Conservation (phyloP, 139 green algal genomes). For the Chlorella vulgaris region DNA sequence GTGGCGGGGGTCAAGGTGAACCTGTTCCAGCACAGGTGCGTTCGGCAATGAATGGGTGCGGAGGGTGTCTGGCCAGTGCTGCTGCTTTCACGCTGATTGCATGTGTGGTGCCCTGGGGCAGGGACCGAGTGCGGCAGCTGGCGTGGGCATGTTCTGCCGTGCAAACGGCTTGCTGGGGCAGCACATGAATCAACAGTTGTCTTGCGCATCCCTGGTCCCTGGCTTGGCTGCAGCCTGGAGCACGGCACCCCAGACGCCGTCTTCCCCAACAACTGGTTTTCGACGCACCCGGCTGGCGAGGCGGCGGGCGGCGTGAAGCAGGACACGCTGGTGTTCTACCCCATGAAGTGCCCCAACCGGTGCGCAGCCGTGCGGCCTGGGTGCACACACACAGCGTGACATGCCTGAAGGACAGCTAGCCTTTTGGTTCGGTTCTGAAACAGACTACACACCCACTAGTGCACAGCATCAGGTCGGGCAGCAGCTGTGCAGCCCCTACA, state of each 20-base stretch:
- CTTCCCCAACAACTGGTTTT: conserved; percentile 98
- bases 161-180: no score
- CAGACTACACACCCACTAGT: no score
- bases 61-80: neutral
- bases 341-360: conserved; percentile 92
- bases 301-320: conserved; percentile 52
- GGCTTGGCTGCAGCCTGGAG: conserved; percentile 56
- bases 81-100: neutral
- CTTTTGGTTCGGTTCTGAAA: no score
- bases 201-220: no score
- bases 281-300: conserved; percentile 63
- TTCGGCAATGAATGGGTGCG: neutral
- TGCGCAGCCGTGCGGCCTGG: neutral
- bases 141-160: no score
- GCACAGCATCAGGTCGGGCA: no score
- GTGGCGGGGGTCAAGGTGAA: conserved; percentile 60
- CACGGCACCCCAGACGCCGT: conserved; percentile 93
- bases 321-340: conserved; percentile 88
- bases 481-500: no score
- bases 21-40: conserved; percentile 51
- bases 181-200: no score
- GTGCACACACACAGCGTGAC: no score
- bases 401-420: no score
- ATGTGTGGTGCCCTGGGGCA: no score
- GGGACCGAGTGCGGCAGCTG: no score